Percentiles rank a stretch among this genome's conserved stretches.
These are phyloP conservation scores for Apiospora hydei DNA, from an alignment of 2,329 filamentous ascomycete genomes.

Conservation along the genomic window DNA sequence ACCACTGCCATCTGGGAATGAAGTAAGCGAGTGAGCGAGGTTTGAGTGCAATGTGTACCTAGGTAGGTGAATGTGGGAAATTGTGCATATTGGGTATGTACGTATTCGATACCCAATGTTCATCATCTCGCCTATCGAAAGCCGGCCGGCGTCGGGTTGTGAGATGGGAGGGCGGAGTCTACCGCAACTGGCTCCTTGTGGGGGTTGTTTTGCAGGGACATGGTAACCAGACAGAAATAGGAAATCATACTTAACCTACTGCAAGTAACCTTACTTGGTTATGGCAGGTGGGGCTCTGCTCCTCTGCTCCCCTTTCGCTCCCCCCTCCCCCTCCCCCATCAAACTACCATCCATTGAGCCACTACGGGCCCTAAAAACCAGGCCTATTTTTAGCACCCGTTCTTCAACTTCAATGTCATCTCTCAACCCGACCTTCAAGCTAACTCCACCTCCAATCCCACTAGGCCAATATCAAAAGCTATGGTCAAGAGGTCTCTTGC, in stretches of 20 bases:
- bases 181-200: constrained; percentile 7
- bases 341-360: not conserved
- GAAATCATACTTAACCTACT: not conserved
- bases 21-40: not conserved
- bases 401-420: not conserved
- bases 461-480: not conserved
- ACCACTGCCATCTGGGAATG: not conserved
- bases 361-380: constrained; percentile 20
- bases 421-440: not conserved
- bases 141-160: not conserved
- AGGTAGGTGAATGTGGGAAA: not conserved
- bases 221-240: constrained; percentile 6
- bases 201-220: constrained; percentile 13
- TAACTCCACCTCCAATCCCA: not conserved
- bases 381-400: constrained; percentile 15
- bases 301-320: not conserved
- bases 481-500: not conserved
- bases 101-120: not conserved
- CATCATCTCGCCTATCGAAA: not conserved
- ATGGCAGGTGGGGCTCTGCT: not conserved
- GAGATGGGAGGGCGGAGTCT: constrained; percentile 2
- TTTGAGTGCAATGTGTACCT: constrained; percentile 3
- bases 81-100: not conserved
- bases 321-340: not conserved
- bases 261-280: not conserved